Evolutionary conservation across 225 moss, liverwort and hornwort species (phyloP).

Genomic region (Lunularia cruciata): DNA sequence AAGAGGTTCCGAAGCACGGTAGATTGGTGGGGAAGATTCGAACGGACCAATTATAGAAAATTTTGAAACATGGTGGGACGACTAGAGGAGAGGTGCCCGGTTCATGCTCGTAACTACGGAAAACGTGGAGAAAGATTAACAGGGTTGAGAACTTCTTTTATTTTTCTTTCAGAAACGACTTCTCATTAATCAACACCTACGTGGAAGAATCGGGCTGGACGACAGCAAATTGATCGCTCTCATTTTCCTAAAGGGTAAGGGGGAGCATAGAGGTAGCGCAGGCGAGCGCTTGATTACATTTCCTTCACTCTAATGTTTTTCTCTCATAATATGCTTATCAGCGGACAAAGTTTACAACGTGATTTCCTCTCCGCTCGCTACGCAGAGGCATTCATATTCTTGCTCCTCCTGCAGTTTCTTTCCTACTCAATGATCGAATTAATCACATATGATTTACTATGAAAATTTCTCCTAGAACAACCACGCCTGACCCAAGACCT

Average conservation of each 20-base stretch:
- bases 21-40: too few species aligned
- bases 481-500: neutral
- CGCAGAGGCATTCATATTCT: neutral
- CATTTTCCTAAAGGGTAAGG: neutral
- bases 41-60: too few species aligned
- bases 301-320: neutral
- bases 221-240: neutral
- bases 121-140: too few species aligned
- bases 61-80: too few species aligned
- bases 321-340: slow-evolving; percentile 1
- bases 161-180: too few species aligned
- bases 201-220: neutral
- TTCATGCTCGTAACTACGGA: too few species aligned
- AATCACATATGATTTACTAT: neutral
- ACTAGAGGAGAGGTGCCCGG: too few species aligned
- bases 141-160: too few species aligned
- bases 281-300: slow-evolving; percentile 3
- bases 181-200: too few species aligned
- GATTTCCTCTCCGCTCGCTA: neutral
- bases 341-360: slow-evolving; percentile 2
- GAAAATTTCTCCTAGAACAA: neutral
- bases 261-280: neutral
- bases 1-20: too few species aligned
- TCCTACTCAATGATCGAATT: neutral
- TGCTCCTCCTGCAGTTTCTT: neutral